Evolutionary conservation across 495 filamentous ascomycete genomes (phyloP).

Genomic region (Penicillium steckii): DNA sequence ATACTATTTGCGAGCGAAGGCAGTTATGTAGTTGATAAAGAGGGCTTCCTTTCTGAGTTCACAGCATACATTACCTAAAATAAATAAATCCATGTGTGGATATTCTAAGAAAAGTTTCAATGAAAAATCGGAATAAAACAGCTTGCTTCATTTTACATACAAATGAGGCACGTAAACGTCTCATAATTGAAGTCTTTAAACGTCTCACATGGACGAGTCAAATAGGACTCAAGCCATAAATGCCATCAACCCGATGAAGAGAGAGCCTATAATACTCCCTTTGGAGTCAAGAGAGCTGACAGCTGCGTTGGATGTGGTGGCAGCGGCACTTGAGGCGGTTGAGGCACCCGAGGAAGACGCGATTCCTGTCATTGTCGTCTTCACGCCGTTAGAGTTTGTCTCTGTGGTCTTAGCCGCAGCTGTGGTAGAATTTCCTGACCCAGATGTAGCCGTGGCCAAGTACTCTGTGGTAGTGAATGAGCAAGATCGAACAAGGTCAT

Average conservation of each 20-base stretch:
- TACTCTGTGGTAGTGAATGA: slow-evolving; percentile 7
- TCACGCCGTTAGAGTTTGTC: neutral
- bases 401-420: neutral
- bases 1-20: too few species aligned
- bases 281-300: neutral
- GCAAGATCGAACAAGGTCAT: slow-evolving; percentile 10
- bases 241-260: slow-evolving; percentile 3
- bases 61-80: too few species aligned
- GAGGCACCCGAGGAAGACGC: neutral
- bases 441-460: neutral
- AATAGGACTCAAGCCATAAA: neutral
- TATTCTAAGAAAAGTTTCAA: too few species aligned
- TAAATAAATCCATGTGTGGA: too few species aligned
- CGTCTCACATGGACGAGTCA: too few species aligned
- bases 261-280: neutral
- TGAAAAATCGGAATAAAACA: too few species aligned
- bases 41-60: too few species aligned
- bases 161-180: too few species aligned
- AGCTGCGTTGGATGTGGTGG: neutral
- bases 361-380: neutral
- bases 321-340: neutral
- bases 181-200: too few species aligned
- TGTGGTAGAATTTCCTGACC: neutral
- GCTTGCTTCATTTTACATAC: too few species aligned
- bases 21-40: too few species aligned